phyloP scores from a whole-genome alignment of 2,329 filamentous ascomycete genomes.

The Akanthomyces lecanii region DNA sequence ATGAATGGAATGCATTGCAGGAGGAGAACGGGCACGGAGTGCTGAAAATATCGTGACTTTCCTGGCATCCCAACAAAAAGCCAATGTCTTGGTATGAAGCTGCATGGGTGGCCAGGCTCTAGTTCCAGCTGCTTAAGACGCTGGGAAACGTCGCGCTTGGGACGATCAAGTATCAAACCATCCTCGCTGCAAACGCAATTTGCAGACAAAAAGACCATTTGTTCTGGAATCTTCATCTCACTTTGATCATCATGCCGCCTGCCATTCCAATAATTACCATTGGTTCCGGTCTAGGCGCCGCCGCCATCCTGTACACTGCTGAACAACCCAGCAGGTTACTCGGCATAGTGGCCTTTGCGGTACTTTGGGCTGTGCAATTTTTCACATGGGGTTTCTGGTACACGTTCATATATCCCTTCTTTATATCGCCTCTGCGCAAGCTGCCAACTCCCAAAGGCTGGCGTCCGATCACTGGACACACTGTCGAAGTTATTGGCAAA shows the following conservation, averaged over 20 bases:
- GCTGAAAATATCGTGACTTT: not conserved
- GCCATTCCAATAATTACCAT: not conserved
- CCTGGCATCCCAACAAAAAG: not conserved
- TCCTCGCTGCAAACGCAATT: not conserved
- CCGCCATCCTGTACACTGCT: not conserved
- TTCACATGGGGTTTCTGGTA: not conserved
- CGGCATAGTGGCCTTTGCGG: not conserved
- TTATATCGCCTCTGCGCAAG: not conserved
- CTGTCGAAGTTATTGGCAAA: not conserved
- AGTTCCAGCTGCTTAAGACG: not conserved
- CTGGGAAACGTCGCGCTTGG: not conserved
- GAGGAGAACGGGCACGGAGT: not conserved
- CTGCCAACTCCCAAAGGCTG: not conserved
- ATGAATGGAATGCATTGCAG: not conserved
- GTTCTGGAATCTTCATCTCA: not conserved
- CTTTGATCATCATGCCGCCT: not conserved
- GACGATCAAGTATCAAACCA: not conserved
- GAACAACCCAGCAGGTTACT: not conserved
- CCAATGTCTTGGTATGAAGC: not conserved
- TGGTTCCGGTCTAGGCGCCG: not conserved
- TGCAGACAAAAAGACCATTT: too few relatives aligned
- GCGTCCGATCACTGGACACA: not conserved
- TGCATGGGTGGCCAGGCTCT: not conserved
- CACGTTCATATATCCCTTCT: conserved; percentile 11
- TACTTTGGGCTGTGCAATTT: not conserved